These are phyloP conservation scores for Monilinia fructicola DNA, from an alignment of 2,329 filamentous ascomycete species.

Conservation along the genomic window DNA sequence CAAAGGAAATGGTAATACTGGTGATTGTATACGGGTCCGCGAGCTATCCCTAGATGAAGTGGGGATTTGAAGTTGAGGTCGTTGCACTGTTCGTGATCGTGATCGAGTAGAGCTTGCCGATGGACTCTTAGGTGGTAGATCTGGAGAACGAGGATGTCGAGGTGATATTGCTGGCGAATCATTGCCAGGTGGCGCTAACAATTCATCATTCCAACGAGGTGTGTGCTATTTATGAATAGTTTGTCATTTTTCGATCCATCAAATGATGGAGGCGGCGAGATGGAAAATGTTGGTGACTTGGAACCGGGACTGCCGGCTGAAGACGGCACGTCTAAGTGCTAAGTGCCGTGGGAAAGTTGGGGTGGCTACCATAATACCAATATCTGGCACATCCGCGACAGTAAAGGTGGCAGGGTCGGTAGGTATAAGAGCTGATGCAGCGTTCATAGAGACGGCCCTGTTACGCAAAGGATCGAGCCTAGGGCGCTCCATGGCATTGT, in stretches of 20 bases:
- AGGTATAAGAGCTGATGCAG: constrained; percentile 28
- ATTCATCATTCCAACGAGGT: constrained; percentile 41
- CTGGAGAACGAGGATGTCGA: constrained; percentile 17
- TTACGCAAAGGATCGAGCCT: constrained; percentile 28
- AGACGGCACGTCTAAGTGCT: constrained; percentile 31
- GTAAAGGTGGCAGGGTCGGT: constrained; percentile 33
- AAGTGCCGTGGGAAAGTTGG: constrained; percentile 42
- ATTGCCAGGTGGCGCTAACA: constrained; percentile 47
- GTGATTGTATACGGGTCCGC: constrained; percentile 33
- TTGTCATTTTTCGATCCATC: constrained; percentile 34
- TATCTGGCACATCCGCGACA: constrained; percentile 36
- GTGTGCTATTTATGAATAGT: constrained; percentile 38
- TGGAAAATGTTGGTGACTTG: constrained; percentile 42
- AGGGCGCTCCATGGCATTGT: constrained; percentile 22
- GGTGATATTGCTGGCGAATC: constrained; percentile 39
- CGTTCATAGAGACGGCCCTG: constrained; percentile 40
- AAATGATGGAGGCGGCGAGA: constrained; percentile 36
- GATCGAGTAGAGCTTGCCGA: constrained; percentile 27
- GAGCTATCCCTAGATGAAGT: constrained; percentile 37
- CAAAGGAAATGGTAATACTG: constrained; percentile 37
- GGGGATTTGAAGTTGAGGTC: constrained; percentile 37
- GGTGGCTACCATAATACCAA: constrained; percentile 43
- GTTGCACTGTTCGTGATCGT: constrained; percentile 27
- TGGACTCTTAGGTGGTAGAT: constrained; percentile 19
- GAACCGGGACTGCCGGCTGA: constrained; percentile 38